Base-by-base conservation (phyloP, 1,139 yeast genomes). In the Suhomyces yuchorum region DNA sequence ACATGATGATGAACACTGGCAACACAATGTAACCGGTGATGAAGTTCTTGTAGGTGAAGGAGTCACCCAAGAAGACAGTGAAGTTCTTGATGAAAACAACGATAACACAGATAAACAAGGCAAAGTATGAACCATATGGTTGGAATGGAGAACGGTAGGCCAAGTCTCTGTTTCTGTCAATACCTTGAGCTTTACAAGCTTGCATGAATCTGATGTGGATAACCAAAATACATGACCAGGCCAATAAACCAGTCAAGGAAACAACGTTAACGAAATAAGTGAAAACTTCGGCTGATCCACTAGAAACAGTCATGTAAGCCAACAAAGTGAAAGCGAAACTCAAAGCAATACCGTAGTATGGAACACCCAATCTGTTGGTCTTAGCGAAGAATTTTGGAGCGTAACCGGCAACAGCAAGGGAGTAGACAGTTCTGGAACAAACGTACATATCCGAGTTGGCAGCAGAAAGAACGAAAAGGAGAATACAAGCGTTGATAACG, bases 11-110 rank as follows among this genome's bases (percentile, higher is more conserved):
- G 58, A 78, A 87, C 23, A 85, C 81, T 28, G 93, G 93, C 48
- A 87, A 74, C 43, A 88, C 88, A 61, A 87, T 84, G 70, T 87
- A 87, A 42, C 92, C 91, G 36, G 93, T 85, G 59, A 87, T 84
- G 60, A 87, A 86, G 30, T 73, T 70, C 68, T 77, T 82, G 69
- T 78, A 83, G 61, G 75, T 80, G 65, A 84, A 84, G 2, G 63
- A 63, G 46, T 67, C 61, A 42, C 76, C 79, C 58, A 86, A 69
- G 68, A 86, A 85, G 4, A 82, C 91, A 1, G 90, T 84, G 65
- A 85, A 86, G 65, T 86, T 86, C 69, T 87, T 87, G 62, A 85
- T 79, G 46, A 87, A 59, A n/a, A 84, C 76, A 54, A 87, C 73
- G 47, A 86, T 43, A 44, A 69, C 52, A 55, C 86, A 75, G 36